Base-by-base conservation (phyloP, 2,329 filamentous ascomycete genomes). In the Diaporthe sp. region DNA sequence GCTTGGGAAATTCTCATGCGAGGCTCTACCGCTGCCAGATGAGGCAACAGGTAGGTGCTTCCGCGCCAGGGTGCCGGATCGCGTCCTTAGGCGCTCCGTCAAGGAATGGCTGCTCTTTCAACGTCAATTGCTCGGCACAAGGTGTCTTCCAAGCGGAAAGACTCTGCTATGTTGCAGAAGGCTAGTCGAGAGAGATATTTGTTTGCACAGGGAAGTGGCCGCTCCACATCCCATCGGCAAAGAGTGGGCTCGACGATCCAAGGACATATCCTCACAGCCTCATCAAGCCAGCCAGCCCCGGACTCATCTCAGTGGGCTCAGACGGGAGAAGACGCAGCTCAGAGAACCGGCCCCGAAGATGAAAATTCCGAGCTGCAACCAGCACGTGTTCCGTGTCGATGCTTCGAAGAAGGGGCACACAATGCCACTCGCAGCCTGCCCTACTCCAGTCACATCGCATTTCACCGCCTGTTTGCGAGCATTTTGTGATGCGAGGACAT, bases 241-340 rank as follows among this genome's bases (percentile, higher is more conserved):
- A 68, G 22, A 68, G 65, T 68, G 62, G 62, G 62, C 31, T 39
- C 10, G 62, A 39, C 19, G 46, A 68, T 68, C 62, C 25, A 51
- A 39, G 46, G 62, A 53, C 7, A 53, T 25, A 25, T 28, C 46
- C 65, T 39, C 7, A 53, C 19, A 25, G 19, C 46, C 65, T 39
- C 22, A 68, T 68, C 46, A 53, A 25, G 62, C 62, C 49, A 25
- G 62, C 62, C 49, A 15, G 46, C 46, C 19, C 4, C 34, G 17
- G 46, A 39, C 46, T 46, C 46, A 39, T 53, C 46, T 68, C 44
- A 67, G 42, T 13, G 28, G 62, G 42, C 62, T 67, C 42, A 49
- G n/a, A 13, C 44, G 28, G 10, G 28, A n/a, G 42, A n/a, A 28
- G 19, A 13, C 49, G 42, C 19, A 17, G 46, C 62, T 6, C 44